Base-by-base conservation (phyloP, 495 filamentous ascomycete genomes). In the Tuber melanosporum region DNA sequence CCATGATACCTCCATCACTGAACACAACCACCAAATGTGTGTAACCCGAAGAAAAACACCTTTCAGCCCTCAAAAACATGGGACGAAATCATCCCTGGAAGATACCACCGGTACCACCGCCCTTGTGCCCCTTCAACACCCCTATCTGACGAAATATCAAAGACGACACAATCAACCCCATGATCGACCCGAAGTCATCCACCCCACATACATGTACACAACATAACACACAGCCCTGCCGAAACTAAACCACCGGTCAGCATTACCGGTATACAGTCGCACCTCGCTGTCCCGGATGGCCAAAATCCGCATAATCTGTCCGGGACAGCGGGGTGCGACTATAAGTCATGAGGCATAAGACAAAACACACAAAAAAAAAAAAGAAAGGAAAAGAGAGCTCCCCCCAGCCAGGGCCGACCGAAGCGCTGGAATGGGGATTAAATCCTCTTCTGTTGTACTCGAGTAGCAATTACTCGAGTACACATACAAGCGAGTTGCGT, bases 41-140 rank as follows among this genome's bases (percentile, higher is more conserved):
- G 52, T 32, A 32, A 62, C 9, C 10, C 1, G 12, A 32, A 62
- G n/a, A 62, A 62, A 57, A n/a, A 26, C 8, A 26, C 52, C 10
- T 15, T 32, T 62, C 52, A 62, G n/a, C 52, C 52, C 52, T 62
- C 52, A 62, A 62, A 62, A 62, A 62, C n/a, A 62, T 62, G 52
- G 52, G 52, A 62, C n/a, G 52, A 62, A 62, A 62, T 62, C n/a
- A 32, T 32, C 52, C 52, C n/a, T 12, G 14, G n/a, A 32, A 32
- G 9, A 26, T 62, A 7, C 52, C 46, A 19, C 12, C n/a, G 22
- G 49, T 10, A 57, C 49, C 7, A 1, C 49, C 49, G 8, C 9
- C 8, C 22, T 57, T 26, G 49, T 62, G 12, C 52, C n/a, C n/a
- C 52, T 22, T 62, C n/a, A 62, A 10, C 20, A 7, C 22, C 49